These are phyloP conservation scores for Tolypocladium album DNA, from an alignment of 2,329 filamentous ascomycete species.

Conservation along the genomic window DNA sequence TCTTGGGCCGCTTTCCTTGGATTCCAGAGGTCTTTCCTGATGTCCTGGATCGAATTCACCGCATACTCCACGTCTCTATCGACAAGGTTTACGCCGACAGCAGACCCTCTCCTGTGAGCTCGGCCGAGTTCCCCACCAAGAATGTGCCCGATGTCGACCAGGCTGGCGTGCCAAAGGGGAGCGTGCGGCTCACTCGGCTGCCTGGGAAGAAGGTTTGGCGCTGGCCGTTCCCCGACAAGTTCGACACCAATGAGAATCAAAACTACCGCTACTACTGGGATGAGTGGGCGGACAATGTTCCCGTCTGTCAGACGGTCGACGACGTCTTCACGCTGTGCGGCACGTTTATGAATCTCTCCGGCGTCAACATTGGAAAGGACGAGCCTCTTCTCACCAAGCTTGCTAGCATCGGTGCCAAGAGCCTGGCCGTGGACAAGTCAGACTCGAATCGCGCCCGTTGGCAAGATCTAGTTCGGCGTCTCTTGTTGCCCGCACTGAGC, in stretches of 20 bases:
- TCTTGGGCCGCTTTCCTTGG: conserved; percentile 89
- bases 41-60: conserved; percentile 68
- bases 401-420: conserved; percentile 73
- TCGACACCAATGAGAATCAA: conserved; percentile 63
- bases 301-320: conserved; percentile 79
- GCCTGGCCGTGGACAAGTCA: conserved; percentile 59
- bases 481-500: conserved; percentile 82
- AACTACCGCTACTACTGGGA: conserved; percentile 95
- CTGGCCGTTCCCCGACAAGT: conserved; percentile 76
- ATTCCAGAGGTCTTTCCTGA: conserved; percentile 77
- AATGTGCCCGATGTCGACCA: conserved; percentile 47
- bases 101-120: conserved; percentile 19
- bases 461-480: conserved; percentile 71
- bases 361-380: conserved; percentile 83
- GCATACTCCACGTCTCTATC: conserved; percentile 73
- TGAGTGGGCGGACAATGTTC: conserved; percentile 90
- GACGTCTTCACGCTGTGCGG: conserved; percentile 82
- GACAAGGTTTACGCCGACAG: conserved; percentile 55
- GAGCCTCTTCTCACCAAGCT: conserved; percentile 68
- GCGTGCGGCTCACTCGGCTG: conserved; percentile 49
- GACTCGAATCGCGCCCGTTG: conserved; percentile 64
- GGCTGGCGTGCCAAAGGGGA: conserved; percentile 56
- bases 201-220: conserved; percentile 57
- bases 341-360: conserved; percentile 75
- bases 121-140: conserved; percentile 30